Evolutionary conservation across 2,329 filamentous ascomycete genomes (phyloP).

Genomic region (Lachnellula arida): DNA sequence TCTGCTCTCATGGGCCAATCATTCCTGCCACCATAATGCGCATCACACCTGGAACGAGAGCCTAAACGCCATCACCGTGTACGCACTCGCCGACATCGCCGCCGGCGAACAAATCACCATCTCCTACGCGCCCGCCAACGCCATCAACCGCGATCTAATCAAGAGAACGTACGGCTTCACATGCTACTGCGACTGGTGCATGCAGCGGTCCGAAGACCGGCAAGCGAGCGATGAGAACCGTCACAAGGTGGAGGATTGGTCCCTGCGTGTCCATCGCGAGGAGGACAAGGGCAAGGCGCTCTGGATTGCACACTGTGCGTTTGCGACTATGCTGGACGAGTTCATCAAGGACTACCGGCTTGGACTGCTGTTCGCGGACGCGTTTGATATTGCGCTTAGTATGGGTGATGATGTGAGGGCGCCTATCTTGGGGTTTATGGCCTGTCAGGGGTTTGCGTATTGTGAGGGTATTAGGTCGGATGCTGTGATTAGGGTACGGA

Average conservation of each 20-base stretch:
- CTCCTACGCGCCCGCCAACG: not conserved
- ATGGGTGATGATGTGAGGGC: not conserved
- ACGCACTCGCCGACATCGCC: not conserved
- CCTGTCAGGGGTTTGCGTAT: not conserved
- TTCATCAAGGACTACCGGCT: not conserved
- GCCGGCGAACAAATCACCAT: not conserved
- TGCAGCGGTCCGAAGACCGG: not conserved
- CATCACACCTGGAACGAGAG: not conserved
- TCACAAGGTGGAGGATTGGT: not conserved
- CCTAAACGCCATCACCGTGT: not conserved
- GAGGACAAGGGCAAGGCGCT: not conserved
- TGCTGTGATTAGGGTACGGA: not conserved
- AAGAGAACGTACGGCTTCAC: not conserved
- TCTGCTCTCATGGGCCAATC: not conserved
- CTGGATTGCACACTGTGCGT: not conserved
- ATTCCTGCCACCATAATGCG: not conserved
- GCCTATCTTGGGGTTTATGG: not conserved
- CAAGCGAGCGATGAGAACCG: not conserved
- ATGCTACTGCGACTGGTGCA: not conserved
- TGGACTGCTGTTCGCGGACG: not conserved
- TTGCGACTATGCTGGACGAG: not conserved
- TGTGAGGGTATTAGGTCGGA: not conserved
- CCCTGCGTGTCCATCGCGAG: not conserved
- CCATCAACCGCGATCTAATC: not conserved
- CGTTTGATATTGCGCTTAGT: not conserved